Evolutionary conservation across 176 grass and related monocot species (phyloP), one percentile per base, ranked within the genome.

Genomic region (Eleusine coracana): DNA sequence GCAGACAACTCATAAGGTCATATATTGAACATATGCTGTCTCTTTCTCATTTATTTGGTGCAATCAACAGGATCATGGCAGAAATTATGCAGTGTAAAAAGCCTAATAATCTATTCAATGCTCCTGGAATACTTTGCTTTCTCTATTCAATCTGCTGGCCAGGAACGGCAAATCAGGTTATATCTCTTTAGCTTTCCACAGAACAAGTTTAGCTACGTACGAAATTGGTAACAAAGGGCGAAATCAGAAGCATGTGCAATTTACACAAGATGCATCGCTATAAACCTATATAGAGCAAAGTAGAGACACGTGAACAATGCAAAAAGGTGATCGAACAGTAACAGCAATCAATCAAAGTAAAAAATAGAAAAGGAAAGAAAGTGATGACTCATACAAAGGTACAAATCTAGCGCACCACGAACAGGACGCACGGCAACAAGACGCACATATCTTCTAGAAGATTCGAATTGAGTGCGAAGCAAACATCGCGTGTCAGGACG

Each of bases 281-380:
- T 5, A 17, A 31, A 40, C 18, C 61, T 79, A 79, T 61, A 66
- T 16, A 29, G 18, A 7, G 44, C 77, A 25, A 52, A 68, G 68
- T 38, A 46, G 1, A 62, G 63, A 63, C 52, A 74, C 58, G 41
- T 83, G 80, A 72, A 62, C 56, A 50, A 73, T 38, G 40, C 80
- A 49, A 74, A 37, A 83, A 73, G 27, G 80, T 50, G 70, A 74
- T 64, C 70, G 8, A 73, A 83, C 80, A 83, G 74, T 66, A 44
- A 27, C 74, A 78, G 66, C 80, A 58, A 83, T 48, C 38, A 38
- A 77, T 73, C 74, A 83, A 83, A 88, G n/a, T 62, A 29, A 14
- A 25, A 25, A 20, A n/a, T n/a, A n/a, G n/a, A 67, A 28, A 62
- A 5, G 10, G 11, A 27, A 39, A 18, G 36, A n/a, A 69, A 69